Evolutionary conservation across 2,329 filamentous ascomycete species (phyloP).

Genomic region (Hypoxylon sp.): DNA sequence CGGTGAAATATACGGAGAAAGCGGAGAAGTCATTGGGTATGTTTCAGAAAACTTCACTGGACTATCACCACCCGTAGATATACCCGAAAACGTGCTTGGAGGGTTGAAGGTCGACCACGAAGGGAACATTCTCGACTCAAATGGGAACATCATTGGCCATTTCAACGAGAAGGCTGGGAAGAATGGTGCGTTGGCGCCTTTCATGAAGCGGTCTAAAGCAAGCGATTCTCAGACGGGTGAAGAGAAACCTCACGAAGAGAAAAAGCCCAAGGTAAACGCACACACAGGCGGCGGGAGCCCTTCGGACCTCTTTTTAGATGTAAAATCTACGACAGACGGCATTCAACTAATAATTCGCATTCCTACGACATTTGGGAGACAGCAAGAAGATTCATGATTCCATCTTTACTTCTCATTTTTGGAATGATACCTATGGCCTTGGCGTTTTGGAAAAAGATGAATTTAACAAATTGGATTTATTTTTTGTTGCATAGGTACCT

Average conservation of each 20-base stretch:
- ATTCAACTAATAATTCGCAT: conserved; percentile 72
- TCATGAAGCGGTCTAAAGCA: conserved; percentile 26
- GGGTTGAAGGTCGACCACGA: conserved; percentile 61
- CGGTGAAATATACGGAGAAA: conserved; percentile 64
- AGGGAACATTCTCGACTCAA: conserved; percentile 63
- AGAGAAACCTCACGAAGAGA: conserved; percentile 39
- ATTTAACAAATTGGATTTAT: neutral
- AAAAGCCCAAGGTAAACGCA: conserved; percentile 53
- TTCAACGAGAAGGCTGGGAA: conserved; percentile 60
- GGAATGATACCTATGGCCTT: neutral
- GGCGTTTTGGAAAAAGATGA: neutral
- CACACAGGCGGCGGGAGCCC: conserved; percentile 61
- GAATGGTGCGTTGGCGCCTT: conserved; percentile 39
- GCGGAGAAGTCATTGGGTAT: conserved; percentile 61
- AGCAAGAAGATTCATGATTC: conserved; percentile 40
- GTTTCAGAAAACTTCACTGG: conserved; percentile 60
- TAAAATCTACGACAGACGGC: conserved; percentile 69
- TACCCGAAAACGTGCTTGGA: conserved; percentile 49
- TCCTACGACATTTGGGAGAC: conserved; percentile 66
- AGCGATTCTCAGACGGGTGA: conserved; percentile 46
- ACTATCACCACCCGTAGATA: conserved; percentile 46
- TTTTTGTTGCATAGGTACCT: neutral
- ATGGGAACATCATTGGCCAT: conserved; percentile 63
- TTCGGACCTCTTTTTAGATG: conserved; percentile 70
- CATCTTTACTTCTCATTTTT: neutral